A percentile compares a stretch with the other conserved stretches of the same genome.
phyloP scores from a whole-genome alignment of 2,329 filamentous ascomycete genomes.

The Cladophialophora carrionii region DNA sequence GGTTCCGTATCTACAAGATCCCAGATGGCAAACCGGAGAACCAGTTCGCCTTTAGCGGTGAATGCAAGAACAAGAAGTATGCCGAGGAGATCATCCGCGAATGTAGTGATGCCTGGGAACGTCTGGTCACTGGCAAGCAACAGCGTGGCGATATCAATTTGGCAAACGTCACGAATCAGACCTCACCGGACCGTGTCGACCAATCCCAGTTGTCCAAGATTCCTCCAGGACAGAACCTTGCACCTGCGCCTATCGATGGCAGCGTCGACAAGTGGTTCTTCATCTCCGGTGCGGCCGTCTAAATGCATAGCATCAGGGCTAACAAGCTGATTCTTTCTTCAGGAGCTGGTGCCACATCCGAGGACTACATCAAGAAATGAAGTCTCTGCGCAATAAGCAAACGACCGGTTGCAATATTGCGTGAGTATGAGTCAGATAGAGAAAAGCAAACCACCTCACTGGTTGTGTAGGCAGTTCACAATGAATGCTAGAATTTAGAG shows the following conservation, averaged over 20 bases:
- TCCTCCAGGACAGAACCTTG: conserved; percentile 75
- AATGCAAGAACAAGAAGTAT: conserved; percentile 99
- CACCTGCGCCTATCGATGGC: conserved; percentile 85
- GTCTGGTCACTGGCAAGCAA: conserved; percentile 88
- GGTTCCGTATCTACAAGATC: conserved; percentile 99
- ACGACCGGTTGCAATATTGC: neutral
- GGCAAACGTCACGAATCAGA: conserved; percentile 77
- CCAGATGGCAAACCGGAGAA: conserved; percentile 99
- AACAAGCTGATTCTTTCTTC: conserved; percentile 30
- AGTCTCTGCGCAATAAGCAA: neutral
- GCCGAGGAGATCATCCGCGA: conserved; percentile 94
- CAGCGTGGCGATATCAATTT: conserved; percentile 75
- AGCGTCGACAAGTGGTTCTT: conserved; percentile 99
- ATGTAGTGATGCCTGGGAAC: conserved; percentile 96
- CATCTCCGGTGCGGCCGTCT: conserved; percentile 93
- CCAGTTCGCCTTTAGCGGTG: conserved; percentile 99
- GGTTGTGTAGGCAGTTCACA: conserved; percentile 17
- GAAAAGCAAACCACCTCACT: conserved; percentile 11
- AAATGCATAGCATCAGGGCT: conserved; percentile 42
- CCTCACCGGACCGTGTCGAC: conserved; percentile 73
- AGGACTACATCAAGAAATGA: conserved; percentile 37
- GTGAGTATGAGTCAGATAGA: conserved; percentile 16
- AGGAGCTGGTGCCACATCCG: conserved; percentile 36
- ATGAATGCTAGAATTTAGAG: neutral
- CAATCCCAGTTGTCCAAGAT: conserved; percentile 73